Evolutionary conservation across 306 rosid genomes (phyloP).

Genomic region (Trifolium pratense): DNA sequence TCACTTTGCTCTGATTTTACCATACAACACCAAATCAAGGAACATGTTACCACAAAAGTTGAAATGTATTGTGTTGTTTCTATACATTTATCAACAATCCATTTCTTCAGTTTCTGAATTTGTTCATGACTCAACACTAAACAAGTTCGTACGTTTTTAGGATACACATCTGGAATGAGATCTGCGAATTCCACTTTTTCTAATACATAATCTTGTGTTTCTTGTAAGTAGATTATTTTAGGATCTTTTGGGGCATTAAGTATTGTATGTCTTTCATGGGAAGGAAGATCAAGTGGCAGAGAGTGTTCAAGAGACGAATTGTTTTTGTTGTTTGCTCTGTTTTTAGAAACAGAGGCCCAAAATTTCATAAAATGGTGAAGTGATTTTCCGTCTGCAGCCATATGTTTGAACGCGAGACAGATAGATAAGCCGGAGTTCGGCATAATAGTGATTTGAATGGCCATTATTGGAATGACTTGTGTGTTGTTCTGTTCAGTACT

Average conservation of each 20-base stretch:
- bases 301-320: neutral
- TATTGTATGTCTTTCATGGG: neutral
- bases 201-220: neutral
- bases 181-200: neutral
- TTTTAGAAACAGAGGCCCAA: conserved; percentile 43
- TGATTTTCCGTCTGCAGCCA: conserved; percentile 25
- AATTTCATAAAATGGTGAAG: conserved; percentile 44
- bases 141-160: conserved; percentile 26
- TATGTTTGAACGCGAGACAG: conserved; percentile 27
- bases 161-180: neutral
- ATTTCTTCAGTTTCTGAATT: conserved; percentile 30
- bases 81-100: neutral
- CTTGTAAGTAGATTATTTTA: neutral
- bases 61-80: conserved; percentile 15
- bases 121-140: conserved; percentile 7
- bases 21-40: conserved; percentile 47
- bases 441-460: conserved; percentile 36
- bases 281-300: conserved; percentile 30
- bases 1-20: conserved; percentile 25
- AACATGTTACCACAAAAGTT: conserved; percentile 45
- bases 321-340: neutral
- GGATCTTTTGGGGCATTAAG: neutral
- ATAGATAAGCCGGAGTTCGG: conserved; percentile 36
- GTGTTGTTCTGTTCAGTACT: neutral
- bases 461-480: conserved; percentile 1